These are phyloP conservation scores for Mycena metata DNA, from an alignment of 768 basidiomycete genomes.

Conservation along the genomic window DNA sequence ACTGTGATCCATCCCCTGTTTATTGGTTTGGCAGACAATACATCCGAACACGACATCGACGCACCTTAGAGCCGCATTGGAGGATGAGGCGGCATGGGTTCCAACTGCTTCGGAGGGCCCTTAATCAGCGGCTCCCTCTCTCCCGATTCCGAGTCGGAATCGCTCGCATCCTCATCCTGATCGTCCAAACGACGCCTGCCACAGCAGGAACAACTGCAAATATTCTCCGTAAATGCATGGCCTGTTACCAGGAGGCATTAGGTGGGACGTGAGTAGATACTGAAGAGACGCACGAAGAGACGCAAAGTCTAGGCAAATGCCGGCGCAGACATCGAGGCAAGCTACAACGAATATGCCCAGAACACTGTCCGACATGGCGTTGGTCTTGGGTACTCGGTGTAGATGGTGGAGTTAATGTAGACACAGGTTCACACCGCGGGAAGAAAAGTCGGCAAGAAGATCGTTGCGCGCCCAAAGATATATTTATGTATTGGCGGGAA, in stretches of 20 bases:
- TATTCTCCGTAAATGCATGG: slow-evolving; percentile 24
- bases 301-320: slow-evolving; percentile 29
- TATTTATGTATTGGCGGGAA: no score
- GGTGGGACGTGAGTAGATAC: no score
- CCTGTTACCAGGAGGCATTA: neutral
- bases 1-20: no score
- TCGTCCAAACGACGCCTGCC: neutral
- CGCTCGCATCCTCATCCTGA: neutral
- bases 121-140: slow-evolving; percentile 32
- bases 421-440: no score
- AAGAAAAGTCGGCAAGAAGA: no score
- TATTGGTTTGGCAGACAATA: no score
- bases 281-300: slow-evolving; percentile 28
- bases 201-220: slow-evolving; percentile 22
- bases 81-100: slow-evolving; percentile 25
- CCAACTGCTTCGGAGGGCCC: neutral
- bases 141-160: neutral
- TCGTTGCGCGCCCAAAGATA: no score
- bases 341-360: slow-evolving; percentile 11
- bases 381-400: neutral
- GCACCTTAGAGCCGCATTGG: slow-evolving; percentile 23
- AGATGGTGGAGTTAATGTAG: no score
- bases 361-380: slow-evolving; percentile 19
- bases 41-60: no score
- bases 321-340: slow-evolving; percentile 34